Evolutionary conservation across 2,329 filamentous ascomycete species (phyloP).

Genomic region (Cladosporium oxysporum): DNA sequence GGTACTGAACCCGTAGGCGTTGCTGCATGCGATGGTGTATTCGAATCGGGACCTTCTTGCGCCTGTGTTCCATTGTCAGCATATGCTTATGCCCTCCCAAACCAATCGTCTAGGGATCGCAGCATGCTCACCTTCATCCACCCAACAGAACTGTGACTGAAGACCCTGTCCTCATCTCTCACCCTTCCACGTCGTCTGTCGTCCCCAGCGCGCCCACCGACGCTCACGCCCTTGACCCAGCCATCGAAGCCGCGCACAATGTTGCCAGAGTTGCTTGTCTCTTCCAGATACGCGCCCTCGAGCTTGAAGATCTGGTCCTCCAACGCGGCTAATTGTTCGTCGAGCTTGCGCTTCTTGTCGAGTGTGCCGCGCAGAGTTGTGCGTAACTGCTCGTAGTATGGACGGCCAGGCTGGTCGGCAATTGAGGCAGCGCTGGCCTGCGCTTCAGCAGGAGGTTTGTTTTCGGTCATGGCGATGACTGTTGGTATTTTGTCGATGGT

Average conservation of each 20-base stretch:
- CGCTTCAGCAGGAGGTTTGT: constrained; percentile 39
- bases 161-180: constrained; percentile 72
- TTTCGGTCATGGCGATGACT: constrained; percentile 51
- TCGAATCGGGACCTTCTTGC: constrained; percentile 37
- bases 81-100: background rate
- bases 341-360: constrained; percentile 64
- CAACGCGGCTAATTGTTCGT: constrained; percentile 49
- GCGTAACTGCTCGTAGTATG: constrained; percentile 72
- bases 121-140: constrained; percentile 37
- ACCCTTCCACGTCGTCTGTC: constrained; percentile 64
- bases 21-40: constrained; percentile 49
- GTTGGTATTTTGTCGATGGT: background rate
- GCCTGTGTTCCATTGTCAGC: constrained; percentile 23
- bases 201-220: constrained; percentile 49
- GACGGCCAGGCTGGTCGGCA: constrained; percentile 50
- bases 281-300: constrained; percentile 87
- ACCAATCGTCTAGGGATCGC: background rate
- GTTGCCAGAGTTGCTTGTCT: constrained; percentile 80
- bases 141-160: constrained; percentile 45
- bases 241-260: constrained; percentile 98
- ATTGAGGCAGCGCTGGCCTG: constrained; percentile 32
- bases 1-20: constrained; percentile 51
- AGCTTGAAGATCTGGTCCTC: constrained; percentile 84
- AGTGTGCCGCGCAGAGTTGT: constrained; percentile 67
- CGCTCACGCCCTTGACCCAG: constrained; percentile 83